Percentiles rank a stretch among this genome's conserved stretches.
Evolutionary conservation across 805 yeast genomes (phyloP).

Genomic region (Nakazawaea laoshanensis): DNA sequence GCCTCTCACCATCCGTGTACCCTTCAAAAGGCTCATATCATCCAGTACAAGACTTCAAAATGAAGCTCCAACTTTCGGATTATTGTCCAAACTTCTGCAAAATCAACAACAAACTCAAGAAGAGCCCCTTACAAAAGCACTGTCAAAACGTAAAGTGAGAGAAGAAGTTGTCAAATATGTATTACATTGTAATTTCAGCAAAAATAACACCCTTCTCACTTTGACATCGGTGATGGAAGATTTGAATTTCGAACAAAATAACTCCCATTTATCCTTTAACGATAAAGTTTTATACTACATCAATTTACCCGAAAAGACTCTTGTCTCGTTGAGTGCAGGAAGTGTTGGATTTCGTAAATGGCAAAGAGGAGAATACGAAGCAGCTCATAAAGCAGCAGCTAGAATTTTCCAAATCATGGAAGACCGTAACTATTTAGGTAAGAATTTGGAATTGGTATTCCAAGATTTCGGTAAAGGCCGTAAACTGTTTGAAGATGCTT

Average conservation of each 20-base stretch:
- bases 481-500: constrained; percentile 74
- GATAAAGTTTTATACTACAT: constrained; percentile 71
- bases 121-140: background rate
- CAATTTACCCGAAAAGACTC: constrained; percentile 70
- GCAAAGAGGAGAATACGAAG: constrained; percentile 89
- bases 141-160: constrained; percentile 7
- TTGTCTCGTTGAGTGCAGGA: constrained; percentile 69
- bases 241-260: constrained; percentile 44
- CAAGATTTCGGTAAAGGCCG: constrained; percentile 87
- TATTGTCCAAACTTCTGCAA: constrained; percentile 12
- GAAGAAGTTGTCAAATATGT: constrained; percentile 49
- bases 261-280: constrained; percentile 47
- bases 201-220: constrained; percentile 78
- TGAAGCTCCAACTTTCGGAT: constrained; percentile 2
- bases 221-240: constrained; percentile 66
- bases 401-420: constrained; percentile 65
- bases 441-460: constrained; percentile 67
- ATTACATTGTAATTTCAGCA: constrained; percentile 67
- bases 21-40: too few relatives aligned
- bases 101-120: constrained; percentile 4
- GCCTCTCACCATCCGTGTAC: too few relatives aligned
- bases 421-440: constrained; percentile 42
- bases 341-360: constrained; percentile 83
- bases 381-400: constrained; percentile 77
- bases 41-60: too few relatives aligned